These are phyloP conservation scores for Talaromyces trachyspermus DNA, from an alignment of 495 filamentous ascomycete genomes.

Conservation along the genomic window DNA sequence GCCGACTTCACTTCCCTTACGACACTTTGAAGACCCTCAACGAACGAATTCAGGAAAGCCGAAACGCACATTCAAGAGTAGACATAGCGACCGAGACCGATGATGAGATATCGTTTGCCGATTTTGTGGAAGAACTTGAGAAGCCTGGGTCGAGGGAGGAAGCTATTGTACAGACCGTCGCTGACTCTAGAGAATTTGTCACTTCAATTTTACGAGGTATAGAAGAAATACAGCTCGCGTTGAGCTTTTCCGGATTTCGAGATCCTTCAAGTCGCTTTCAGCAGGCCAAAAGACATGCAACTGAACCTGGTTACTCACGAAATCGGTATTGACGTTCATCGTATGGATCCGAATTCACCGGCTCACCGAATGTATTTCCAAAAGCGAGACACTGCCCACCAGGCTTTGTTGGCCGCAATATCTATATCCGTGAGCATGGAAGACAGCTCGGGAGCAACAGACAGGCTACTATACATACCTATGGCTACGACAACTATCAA, in stretches of 20 bases:
- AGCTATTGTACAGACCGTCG: slow-evolving; percentile 73
- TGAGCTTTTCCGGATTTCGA: slow-evolving; percentile 89
- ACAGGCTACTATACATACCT: slow-evolving; percentile 86
- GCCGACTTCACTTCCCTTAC: slow-evolving; percentile 80
- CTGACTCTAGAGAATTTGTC: slow-evolving; percentile 87
- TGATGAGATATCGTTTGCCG: slow-evolving; percentile 58
- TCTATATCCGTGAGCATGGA: slow-evolving; percentile 88
- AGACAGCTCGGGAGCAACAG: slow-evolving; percentile 74
- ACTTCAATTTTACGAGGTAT: slow-evolving; percentile 86
- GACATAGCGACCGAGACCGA: slow-evolving; percentile 31
- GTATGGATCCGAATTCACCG: slow-evolving; percentile 86
- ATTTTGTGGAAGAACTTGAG: slow-evolving; percentile 73
- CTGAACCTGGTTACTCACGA: slow-evolving; percentile 93
- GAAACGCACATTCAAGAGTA: slow-evolving; percentile 24
- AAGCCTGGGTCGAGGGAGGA: slow-evolving; percentile 66
- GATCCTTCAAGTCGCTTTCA: slow-evolving; percentile 59
- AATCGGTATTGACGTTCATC: slow-evolving; percentile 84
- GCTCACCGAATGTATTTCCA: slow-evolving; percentile 99
- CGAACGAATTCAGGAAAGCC: slow-evolving; percentile 37
- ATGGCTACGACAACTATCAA: slow-evolving; percentile 97
- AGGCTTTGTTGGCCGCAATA: slow-evolving; percentile 85
- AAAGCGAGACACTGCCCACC: slow-evolving; percentile 84
- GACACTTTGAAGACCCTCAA: slow-evolving; percentile 70
- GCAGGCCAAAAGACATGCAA: slow-evolving; percentile 61
- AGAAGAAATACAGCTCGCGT: slow-evolving; percentile 90